Percentiles rank a stretch among this genome's conserved stretches.
Conservation (phyloP, 805 yeast species). For the Wickerhamomyces subpelliculosus region DNA sequence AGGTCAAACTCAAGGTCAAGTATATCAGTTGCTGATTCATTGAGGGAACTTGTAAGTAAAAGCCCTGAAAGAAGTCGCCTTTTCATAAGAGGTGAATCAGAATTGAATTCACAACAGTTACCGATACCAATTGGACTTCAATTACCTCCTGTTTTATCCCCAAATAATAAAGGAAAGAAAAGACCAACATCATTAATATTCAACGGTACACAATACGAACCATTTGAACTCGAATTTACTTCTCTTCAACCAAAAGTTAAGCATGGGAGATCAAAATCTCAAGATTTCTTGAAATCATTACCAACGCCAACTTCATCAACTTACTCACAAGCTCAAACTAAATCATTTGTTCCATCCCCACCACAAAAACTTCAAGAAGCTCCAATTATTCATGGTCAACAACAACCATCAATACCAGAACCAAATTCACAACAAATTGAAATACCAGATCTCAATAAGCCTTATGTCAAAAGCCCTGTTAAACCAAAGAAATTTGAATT, state of each 20-base stretch:
- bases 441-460: constrained; percentile 7
- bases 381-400: no score
- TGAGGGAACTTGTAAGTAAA: constrained; percentile 11
- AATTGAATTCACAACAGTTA: constrained; percentile 25
- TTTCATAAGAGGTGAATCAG: constrained; percentile 29
- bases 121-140: constrained; percentile 31
- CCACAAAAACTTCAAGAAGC: no score
- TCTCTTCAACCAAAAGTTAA: constrained; percentile 9
- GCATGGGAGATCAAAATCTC: no score
- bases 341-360: no score
- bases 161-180: constrained; percentile 21
- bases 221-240: constrained; percentile 9
- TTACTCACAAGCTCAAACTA: no score
- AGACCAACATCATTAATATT: constrained; percentile 26
- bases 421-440: constrained; percentile 2
- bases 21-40: constrained; percentile 13
- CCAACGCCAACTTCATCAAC: no score
- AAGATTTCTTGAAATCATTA: no score
- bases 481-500: background rate
- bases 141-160: constrained; percentile 32
- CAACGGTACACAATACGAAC: constrained; percentile 31
- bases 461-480: background rate
- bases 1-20: constrained; percentile 1
- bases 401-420: constrained; percentile 1
- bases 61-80: constrained; percentile 19